These are phyloP conservation scores for Fusarium haematococcum DNA, from an alignment of 2,329 filamentous ascomycete genomes.

Conservation along the genomic window DNA sequence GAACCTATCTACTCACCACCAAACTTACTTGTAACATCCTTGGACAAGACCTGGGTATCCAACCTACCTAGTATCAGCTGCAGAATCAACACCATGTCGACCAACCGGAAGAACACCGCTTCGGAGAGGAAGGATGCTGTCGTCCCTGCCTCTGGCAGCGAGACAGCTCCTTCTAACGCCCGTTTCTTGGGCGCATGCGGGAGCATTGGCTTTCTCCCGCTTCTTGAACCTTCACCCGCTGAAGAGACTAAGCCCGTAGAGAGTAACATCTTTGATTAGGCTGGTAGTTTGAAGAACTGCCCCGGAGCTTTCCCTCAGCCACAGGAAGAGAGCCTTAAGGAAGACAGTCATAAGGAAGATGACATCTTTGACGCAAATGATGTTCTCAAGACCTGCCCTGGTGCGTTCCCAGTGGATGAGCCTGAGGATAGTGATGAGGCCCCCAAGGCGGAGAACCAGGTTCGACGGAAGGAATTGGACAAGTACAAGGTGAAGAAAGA, in stretches of 20 bases:
- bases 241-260: neutral
- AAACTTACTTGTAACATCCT: neutral
- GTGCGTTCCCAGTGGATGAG: neutral
- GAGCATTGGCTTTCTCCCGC: neutral
- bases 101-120: neutral
- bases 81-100: neutral
- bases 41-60: neutral
- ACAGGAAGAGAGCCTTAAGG: neutral
- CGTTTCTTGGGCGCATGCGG: neutral
- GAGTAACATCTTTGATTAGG: neutral
- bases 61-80: neutral
- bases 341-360: neutral
- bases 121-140: neutral
- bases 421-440: neutral
- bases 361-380: neutral
- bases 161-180: neutral
- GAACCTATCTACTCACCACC: neutral
- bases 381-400: neutral
- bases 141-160: neutral
- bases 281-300: neutral
- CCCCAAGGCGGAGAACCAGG: neutral
- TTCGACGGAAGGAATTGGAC: neutral
- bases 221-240: neutral
- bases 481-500: neutral
- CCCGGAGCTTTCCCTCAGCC: neutral